Base-by-base conservation (phyloP, 441 rosid species). In the Jatropha podagrica region DNA sequence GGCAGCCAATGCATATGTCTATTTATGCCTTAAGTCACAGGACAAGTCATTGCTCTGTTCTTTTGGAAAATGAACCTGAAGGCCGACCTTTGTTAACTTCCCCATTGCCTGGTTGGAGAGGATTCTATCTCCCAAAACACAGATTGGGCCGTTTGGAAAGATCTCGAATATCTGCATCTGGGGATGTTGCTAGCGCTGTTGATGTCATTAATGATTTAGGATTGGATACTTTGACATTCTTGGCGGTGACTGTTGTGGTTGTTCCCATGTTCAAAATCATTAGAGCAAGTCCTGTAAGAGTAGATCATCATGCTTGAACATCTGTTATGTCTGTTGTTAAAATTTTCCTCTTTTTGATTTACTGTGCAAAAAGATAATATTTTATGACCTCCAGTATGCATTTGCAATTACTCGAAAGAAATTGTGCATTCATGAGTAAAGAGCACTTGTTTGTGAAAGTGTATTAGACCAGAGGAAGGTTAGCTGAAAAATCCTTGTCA, bases 171-270 rank as follows among this genome's bases (percentile, higher is more conserved):
- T 72, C 71, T 80, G 92, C 93, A 32, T 72, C 89, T 32, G 77
- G 83, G 74, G 99, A 93, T 58, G 95, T 95, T 67, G 93, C 95
- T 51, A 64, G 78, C 82, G 99, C 97, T 41, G 80, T 91, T 81
- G 99, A 95, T 73, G 98, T 93, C 68, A 89, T 95, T 83, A 95
- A 95, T 65, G 99, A 95, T 88, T 87, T 95, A 80, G 99, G 98
- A 68, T 81, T 90, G 82, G 99, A 95, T 91, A 93, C 99, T 72
- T 83, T 95, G 83, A 95, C 99, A 14, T 95, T 93, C 85, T 89
- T 95, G 84, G 91, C 81, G 41, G 99, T 95, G 75, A 95, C 99
- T 58, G 98, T 95, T 66, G 79, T 91, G 75, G 91, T 95, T 80
- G 94, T 95, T 81, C 99, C 98, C 42, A 91, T 84, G 32, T 93